Conservation (phyloP, 169 alveolate genomes). For the Plasmodium vivax region DNA sequence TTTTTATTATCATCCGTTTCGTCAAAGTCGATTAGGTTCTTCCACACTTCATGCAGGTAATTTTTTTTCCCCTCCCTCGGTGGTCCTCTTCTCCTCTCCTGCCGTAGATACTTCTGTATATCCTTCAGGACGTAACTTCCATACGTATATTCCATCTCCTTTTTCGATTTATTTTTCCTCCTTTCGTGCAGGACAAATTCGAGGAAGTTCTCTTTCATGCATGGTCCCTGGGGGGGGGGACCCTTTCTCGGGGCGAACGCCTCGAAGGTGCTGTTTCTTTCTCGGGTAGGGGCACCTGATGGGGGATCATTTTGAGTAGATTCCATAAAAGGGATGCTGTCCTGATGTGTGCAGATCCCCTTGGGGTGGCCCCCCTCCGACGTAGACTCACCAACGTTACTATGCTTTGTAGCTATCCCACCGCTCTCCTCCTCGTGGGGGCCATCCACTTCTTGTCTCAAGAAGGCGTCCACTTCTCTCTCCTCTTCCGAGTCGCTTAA, state of each 20-base stretch:
- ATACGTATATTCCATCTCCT: slow-evolving; percentile 4
- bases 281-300: not conserved
- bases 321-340: not conserved
- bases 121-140: slow-evolving; percentile 32
- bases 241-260: not conserved
- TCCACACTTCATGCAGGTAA: slow-evolving; percentile 23
- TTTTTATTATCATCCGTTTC: slow-evolving; percentile 56
- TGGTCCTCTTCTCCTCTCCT: not conserved
- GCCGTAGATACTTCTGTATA: slow-evolving; percentile 3
- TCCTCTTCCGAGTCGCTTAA: slow-evolving; percentile 57
- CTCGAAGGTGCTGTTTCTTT: not conserved
- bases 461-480: slow-evolving; percentile 29
- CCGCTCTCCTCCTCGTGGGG: not conserved
- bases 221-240: not conserved
- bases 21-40: slow-evolving; percentile 32
- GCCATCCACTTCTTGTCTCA: not conserved
- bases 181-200: not conserved
- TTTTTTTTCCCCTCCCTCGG: not conserved
- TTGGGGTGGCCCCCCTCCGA: not conserved
- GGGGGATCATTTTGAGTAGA: not conserved
- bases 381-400: not conserved
- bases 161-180: slow-evolving; percentile 1
- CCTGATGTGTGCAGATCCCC: not conserved
- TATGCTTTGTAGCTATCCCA: not conserved
- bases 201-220: slow-evolving; percentile 12